These are phyloP conservation scores for Colletotrichum plurivorum DNA, from an alignment of 2,329 filamentous ascomycete genomes.

Conservation along the genomic window DNA sequence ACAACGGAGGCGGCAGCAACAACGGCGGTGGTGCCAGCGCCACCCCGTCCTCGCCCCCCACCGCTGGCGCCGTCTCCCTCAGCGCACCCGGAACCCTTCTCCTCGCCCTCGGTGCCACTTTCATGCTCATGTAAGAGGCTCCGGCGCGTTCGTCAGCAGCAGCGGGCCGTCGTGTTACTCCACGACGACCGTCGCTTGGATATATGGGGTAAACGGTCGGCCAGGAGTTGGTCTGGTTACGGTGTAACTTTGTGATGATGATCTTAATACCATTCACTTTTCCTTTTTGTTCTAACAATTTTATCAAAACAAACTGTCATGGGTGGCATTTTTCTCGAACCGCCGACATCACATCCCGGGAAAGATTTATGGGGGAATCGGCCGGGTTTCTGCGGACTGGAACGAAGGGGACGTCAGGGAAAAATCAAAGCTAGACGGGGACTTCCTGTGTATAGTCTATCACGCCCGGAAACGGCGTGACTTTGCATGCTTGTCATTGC, in stretches of 20 bases:
- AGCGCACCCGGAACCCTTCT: slow-evolving; percentile 59
- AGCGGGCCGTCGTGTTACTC: neutral
- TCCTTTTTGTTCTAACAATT: slow-evolving; percentile 16
- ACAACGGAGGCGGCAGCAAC: slow-evolving; percentile 26
- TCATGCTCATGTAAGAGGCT: slow-evolving; percentile 55
- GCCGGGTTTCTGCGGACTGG: neutral
- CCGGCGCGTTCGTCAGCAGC: neutral
- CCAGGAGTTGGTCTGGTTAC: slow-evolving; percentile 30
- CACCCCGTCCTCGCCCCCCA: slow-evolving; percentile 24
- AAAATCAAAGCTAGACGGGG: slow-evolving; percentile 26
- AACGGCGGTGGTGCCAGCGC: slow-evolving; percentile 29
- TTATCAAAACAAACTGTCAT: slow-evolving; percentile 1
- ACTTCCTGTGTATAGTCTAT: slow-evolving; percentile 21
- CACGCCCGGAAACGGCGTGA: slow-evolving; percentile 21
- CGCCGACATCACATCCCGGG: neutral
- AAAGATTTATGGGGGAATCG: neutral
- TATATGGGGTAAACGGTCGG: neutral
- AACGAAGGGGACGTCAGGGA: neutral
- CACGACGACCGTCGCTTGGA: neutral
- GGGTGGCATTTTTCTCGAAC: slow-evolving; percentile 7
- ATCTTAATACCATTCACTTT: slow-evolving; percentile 40
- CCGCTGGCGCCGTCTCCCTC: slow-evolving; percentile 50
- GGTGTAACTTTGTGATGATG: slow-evolving; percentile 34
- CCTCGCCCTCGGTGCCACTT: slow-evolving; percentile 57
- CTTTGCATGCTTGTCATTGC: slow-evolving; percentile 17